Evolutionary conservation across 495 filamentous ascomycete genomes (phyloP).

Genomic region (Penicillium bovifimosum): DNA sequence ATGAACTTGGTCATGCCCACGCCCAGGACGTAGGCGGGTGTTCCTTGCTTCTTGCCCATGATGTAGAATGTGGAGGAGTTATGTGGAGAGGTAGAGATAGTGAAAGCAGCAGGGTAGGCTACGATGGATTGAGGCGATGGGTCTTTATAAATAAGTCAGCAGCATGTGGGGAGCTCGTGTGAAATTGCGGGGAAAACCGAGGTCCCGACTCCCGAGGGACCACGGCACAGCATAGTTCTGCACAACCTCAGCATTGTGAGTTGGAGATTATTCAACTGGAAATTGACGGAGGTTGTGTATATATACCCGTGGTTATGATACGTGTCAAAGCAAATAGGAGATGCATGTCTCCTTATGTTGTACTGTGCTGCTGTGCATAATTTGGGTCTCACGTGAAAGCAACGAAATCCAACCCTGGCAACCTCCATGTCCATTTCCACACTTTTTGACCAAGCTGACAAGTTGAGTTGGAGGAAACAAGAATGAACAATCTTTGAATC

Average conservation of each 20-base stretch:
- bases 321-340: not conserved
- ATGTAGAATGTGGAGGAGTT: conserved; percentile 3
- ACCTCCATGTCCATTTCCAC: not conserved
- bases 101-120: no score
- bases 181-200: conserved; percentile 25
- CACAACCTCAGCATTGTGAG: not conserved
- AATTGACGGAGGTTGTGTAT: no score
- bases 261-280: not conserved
- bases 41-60: conserved; percentile 48
- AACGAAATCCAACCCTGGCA: not conserved
- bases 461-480: not conserved
- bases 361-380: no score
- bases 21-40: conserved; percentile 80
- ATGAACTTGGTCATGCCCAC: conserved; percentile 99
- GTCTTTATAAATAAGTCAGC: not conserved
- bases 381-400: not conserved
- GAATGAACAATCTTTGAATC: no score
- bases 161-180: conserved; percentile 6
- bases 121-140: not conserved
- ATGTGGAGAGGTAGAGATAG: not conserved
- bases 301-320: no score
- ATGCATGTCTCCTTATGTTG: not conserved
- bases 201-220: conserved; percentile 31
- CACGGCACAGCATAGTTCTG: not conserved
- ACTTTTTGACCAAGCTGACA: not conserved